Conservation (phyloP, 2,329 filamentous ascomycete genomes). For the Penicillium griseofulvum region DNA sequence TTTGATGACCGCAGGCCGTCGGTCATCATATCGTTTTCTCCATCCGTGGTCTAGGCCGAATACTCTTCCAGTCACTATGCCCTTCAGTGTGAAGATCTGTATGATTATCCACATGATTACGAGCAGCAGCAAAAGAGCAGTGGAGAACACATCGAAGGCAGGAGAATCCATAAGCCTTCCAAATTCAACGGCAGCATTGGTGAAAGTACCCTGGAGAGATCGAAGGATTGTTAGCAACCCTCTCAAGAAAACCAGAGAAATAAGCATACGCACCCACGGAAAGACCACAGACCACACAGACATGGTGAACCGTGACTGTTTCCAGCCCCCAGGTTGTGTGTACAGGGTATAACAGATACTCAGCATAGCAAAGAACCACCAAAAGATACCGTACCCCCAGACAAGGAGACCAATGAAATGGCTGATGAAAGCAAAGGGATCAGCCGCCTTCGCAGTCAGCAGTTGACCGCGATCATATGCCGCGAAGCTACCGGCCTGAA, state of each 20-base stretch:
- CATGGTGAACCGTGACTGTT: slow-evolving; percentile 29
- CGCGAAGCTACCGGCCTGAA: slow-evolving; percentile 32
- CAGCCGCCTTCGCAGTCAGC: slow-evolving; percentile 34
- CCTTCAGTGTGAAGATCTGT: slow-evolving; percentile 32
- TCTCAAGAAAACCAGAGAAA: background rate
- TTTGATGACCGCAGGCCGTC: background rate
- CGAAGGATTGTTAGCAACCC: background rate
- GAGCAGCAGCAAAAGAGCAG: slow-evolving; percentile 35
- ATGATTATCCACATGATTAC: slow-evolving; percentile 35
- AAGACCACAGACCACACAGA: slow-evolving; percentile 40
- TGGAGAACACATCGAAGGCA: slow-evolving; percentile 42
- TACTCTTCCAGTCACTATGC: slow-evolving; percentile 30
- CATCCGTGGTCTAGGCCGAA: slow-evolving; percentile 31
- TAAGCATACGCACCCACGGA: slow-evolving; percentile 35
- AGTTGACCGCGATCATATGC: slow-evolving; percentile 34
- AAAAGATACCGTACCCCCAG: slow-evolving; percentile 45
- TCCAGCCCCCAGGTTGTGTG: slow-evolving; percentile 19
- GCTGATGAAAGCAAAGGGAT: slow-evolving; percentile 33
- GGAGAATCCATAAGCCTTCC: slow-evolving; percentile 40
- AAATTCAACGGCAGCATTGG: slow-evolving; percentile 39
- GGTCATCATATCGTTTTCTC: slow-evolving; percentile 6
- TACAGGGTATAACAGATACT: slow-evolving; percentile 32
- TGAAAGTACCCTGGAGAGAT: slow-evolving; percentile 38
- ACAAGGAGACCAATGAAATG: slow-evolving; percentile 39
- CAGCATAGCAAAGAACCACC: slow-evolving; percentile 43